phyloP scores from a whole-genome alignment of 345 rosid genomes.

The Boechera stricta region DNA sequence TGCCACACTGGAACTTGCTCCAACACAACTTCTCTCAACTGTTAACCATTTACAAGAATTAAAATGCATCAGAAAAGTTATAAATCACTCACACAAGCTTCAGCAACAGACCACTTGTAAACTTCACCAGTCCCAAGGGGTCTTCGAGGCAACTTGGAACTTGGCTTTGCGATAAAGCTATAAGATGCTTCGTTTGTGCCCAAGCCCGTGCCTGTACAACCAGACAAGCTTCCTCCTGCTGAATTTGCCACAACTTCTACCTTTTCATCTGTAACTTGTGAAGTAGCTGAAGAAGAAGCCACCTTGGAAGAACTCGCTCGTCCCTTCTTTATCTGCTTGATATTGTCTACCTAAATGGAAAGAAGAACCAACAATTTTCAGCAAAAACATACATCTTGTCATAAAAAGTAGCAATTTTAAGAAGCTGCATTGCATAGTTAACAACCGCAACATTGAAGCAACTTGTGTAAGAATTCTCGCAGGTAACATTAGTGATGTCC shows the following conservation, averaged over 20 bases:
- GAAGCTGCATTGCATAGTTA: constrained; percentile 13
- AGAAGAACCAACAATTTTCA: constrained; percentile 19
- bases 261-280: constrained; percentile 32
- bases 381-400: neutral
- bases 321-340: constrained; percentile 54
- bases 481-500: constrained; percentile 73
- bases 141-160: constrained; percentile 39
- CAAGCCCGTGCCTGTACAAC: constrained; percentile 27
- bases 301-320: constrained; percentile 50
- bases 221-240: constrained; percentile 30
- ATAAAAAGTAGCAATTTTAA: constrained; percentile 4
- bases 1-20: constrained; percentile 41
- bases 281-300: constrained; percentile 49
- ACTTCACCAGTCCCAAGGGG: constrained; percentile 31
- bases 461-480: constrained; percentile 49
- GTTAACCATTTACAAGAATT: constrained; percentile 38
- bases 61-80: constrained; percentile 18
- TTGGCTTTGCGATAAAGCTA: constrained; percentile 3
- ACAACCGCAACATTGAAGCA: constrained; percentile 65
- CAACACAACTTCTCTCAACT: constrained; percentile 49
- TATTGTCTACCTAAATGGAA: constrained; percentile 55
- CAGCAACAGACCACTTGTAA: neutral
- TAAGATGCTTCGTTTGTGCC: constrained; percentile 26
- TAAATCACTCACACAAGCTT: constrained; percentile 11
- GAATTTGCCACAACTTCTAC: constrained; percentile 27